These are phyloP conservation scores for Diospyros kaki DNA, from an alignment of 148 eudicot genomes.

Conservation along the genomic window DNA sequence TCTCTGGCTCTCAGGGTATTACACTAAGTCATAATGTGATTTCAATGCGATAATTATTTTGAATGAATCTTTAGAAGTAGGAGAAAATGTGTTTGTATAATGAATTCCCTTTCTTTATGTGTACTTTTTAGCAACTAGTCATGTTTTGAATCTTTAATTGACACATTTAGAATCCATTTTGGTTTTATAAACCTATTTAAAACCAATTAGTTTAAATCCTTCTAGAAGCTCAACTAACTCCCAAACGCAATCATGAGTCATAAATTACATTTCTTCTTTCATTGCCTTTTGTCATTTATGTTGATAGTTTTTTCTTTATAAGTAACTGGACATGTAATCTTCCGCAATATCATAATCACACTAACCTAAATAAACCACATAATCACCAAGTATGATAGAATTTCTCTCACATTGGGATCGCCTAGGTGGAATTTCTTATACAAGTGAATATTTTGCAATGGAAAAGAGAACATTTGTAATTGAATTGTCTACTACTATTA, in stretches of 20 bases:
- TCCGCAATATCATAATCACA: background rate
- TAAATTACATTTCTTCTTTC: background rate
- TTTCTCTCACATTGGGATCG: background rate
- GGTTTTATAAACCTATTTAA: constrained; percentile 12
- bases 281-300: background rate
- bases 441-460: background rate
- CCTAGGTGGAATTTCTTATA: background rate
- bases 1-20: too few relatives aligned
- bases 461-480: background rate
- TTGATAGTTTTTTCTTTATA: background rate
- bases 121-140: constrained; percentile 8
- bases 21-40: too few relatives aligned
- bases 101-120: constrained; percentile 12
- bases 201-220: background rate
- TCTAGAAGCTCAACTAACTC: background rate
- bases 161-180: constrained; percentile 4
- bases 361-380: background rate
- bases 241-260: constrained; percentile 8
- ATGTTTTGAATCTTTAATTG: background rate
- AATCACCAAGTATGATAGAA: background rate
- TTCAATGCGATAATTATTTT: background rate
- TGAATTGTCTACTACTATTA: background rate
- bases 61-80: constrained; percentile 8
- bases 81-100: constrained; percentile 12
- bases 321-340: background rate